Conservation (phyloP, 108 stramenopile species). For the Schizochytrium sp. region DNA sequence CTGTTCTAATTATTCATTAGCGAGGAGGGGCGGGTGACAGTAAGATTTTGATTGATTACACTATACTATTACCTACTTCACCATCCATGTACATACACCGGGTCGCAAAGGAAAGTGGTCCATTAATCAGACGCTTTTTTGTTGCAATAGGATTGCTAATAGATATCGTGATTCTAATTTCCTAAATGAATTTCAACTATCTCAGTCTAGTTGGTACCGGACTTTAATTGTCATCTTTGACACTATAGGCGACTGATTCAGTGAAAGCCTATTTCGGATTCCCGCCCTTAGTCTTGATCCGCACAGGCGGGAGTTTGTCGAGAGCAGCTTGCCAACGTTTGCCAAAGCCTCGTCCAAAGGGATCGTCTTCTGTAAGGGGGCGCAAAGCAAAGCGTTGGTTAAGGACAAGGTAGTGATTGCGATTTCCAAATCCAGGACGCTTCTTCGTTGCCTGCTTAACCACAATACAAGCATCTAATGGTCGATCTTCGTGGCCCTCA, state of each 20-base stretch:
- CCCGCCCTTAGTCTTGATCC: background rate
- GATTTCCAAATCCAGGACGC: background rate
- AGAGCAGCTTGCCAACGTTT: slow-evolving; percentile 38
- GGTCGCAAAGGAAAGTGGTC: too few species aligned
- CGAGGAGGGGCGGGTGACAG: too few species aligned
- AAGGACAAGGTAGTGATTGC: background rate
- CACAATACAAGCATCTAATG: background rate
- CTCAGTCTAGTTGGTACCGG: too few species aligned
- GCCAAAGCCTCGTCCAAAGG: slow-evolving; percentile 44
- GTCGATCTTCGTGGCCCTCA: background rate
- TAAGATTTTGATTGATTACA: too few species aligned
- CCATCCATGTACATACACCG: too few species aligned
- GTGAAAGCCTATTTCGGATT: background rate
- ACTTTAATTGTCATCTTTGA: too few species aligned
- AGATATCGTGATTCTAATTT: too few species aligned
- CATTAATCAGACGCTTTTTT: too few species aligned
- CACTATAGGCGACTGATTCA: too few species aligned
- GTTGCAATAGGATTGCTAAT: too few species aligned
- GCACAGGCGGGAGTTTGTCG: slow-evolving; percentile 23
- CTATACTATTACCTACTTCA: too few species aligned
- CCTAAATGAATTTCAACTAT: too few species aligned
- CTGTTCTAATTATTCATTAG: background rate
- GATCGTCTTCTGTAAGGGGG: slow-evolving; percentile 28
- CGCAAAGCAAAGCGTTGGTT: slow-evolving; percentile 41
- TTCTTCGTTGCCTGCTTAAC: background rate